Evolutionary conservation across 441 rosid species (phyloP).

Genomic region (Bruguiera hainesii): DNA sequence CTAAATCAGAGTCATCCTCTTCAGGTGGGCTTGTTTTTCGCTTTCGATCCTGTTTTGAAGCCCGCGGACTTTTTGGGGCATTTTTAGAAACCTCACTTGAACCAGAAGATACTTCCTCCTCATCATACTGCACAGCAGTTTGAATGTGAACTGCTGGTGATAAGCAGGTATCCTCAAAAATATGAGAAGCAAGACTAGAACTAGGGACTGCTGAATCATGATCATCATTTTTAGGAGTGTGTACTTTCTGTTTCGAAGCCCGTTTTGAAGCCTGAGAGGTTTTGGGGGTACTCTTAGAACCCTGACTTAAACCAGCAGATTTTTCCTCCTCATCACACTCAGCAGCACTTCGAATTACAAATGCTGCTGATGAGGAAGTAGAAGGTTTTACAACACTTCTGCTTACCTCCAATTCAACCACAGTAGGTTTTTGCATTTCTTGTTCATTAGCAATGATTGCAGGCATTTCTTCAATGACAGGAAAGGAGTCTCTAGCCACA

Average conservation of each 20-base stretch:
- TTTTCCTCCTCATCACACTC: slow-evolving; percentile 86
- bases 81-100: slow-evolving; percentile 28
- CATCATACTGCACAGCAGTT: slow-evolving; percentile 43
- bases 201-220: slow-evolving; percentile 20
- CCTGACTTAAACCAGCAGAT: slow-evolving; percentile 34
- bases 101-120: slow-evolving; percentile 41
- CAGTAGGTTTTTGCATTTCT: slow-evolving; percentile 33
- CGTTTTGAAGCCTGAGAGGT: slow-evolving; percentile 18
- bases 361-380: slow-evolving; percentile 43
- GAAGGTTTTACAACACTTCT: slow-evolving; percentile 24
- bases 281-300: slow-evolving; percentile 32
- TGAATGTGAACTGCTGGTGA: no score
- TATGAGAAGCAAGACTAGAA: slow-evolving; percentile 18
- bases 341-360: slow-evolving; percentile 77
- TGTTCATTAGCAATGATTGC: slow-evolving; percentile 32
- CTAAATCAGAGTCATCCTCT: slow-evolving; percentile 20
- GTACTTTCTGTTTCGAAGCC: slow-evolving; percentile 28
- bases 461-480: slow-evolving; percentile 36
- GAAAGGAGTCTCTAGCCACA: slow-evolving; percentile 32
- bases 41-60: slow-evolving; percentile 27
- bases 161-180: background rate
- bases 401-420: slow-evolving; percentile 19
- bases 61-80: slow-evolving; percentile 23
- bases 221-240: slow-evolving; percentile 19
- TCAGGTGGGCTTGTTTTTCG: slow-evolving; percentile 21